Base-by-base conservation (phyloP, 2,329 filamentous ascomycete genomes). In the Grosmannia serpens region DNA sequence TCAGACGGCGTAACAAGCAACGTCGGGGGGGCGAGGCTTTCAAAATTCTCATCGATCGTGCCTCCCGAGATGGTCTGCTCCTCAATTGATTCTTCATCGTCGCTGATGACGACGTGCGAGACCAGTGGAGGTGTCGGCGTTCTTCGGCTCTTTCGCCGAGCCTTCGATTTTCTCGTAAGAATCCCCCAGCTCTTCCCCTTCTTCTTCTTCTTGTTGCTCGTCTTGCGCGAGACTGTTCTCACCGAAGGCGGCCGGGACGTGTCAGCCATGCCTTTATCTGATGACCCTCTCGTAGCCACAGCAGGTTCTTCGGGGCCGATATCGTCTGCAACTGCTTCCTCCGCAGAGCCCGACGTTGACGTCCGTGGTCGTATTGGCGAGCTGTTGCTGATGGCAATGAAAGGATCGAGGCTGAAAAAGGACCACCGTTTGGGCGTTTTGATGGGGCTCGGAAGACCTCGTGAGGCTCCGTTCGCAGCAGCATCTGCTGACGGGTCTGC, bases 161-260 rank as follows among this genome's bases (percentile, higher is more conserved):
- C 67, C 61, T 82, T 86, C 0, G 78, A 73, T 63, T 85, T 87
- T 5, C 81, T 76, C 20, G 82, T 81, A 9, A 90, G 74, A 59
- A 88, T 86, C 2, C 83, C 82, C 35, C 84, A 85, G 22, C 83
- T 82, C 84, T 85, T 87, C 69, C 88, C 88, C 73, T 89, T 91
- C 67, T 85, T 88, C 72, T 89, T 91, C 67, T 85, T 69, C 62
- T 71, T 72, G 62, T 69, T 71, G 60, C 67, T 67, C 35, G 66
- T 56, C 58, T 71, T 72, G 55, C 67, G 68, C 9, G 59, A 62
- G 5, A 64, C 47, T 1, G 64, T 58, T 53, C 71, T 75, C 22
- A 57, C 54, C 50, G 61, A 66, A 27, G 53, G 63, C 15, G 56
- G 61, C 33, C 60, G 22, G 11, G 64, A 63, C 9, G 60, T 59